Conservation (phyloP, 1,284 basidiomycete species). For the Xerocomus amazonicus region DNA sequence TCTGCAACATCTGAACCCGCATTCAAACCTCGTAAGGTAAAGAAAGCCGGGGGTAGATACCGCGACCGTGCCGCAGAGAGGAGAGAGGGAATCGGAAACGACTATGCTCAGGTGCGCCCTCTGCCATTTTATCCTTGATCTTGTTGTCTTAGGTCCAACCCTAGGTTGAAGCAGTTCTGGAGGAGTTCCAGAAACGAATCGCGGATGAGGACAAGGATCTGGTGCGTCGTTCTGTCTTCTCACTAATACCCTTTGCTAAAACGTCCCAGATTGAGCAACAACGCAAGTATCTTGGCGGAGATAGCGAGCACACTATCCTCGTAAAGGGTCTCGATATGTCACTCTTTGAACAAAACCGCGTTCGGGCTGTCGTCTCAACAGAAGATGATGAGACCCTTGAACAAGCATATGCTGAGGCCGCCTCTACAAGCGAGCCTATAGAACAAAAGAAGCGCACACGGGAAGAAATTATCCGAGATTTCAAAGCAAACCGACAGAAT, state of each 20-base stretch:
- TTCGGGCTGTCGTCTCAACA: constrained; percentile 49
- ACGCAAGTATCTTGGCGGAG: constrained; percentile 83
- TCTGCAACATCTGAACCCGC: constrained; percentile 46
- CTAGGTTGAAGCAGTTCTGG: constrained; percentile 75
- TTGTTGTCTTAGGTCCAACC: constrained; percentile 6
- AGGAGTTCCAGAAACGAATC: constrained; percentile 72
- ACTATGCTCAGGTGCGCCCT: constrained; percentile 58
- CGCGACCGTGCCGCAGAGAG: constrained; percentile 71
- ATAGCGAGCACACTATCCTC: constrained; percentile 79
- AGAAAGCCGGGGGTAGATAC: constrained; percentile 56
- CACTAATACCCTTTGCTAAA: not conserved
- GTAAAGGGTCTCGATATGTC: constrained; percentile 91
- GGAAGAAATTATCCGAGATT: constrained; percentile 67
- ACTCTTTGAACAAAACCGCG: constrained; percentile 80
- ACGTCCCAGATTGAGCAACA: constrained; percentile 66
- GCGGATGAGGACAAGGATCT: constrained; percentile 54
- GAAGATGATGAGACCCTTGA: constrained; percentile 77
- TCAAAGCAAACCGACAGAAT: constrained; percentile 59
- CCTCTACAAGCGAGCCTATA: constrained; percentile 20
- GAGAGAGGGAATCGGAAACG: constrained; percentile 56
- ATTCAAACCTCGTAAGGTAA: constrained; percentile 76
- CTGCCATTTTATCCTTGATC: not conserved
- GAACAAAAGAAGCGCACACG: constrained; percentile 63
- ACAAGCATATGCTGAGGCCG: constrained; percentile 53
- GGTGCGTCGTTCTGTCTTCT: constrained; percentile 37